Base-by-base conservation (phyloP, 495 filamentous ascomycete species). In the Hyaloscypha variabilis region DNA sequence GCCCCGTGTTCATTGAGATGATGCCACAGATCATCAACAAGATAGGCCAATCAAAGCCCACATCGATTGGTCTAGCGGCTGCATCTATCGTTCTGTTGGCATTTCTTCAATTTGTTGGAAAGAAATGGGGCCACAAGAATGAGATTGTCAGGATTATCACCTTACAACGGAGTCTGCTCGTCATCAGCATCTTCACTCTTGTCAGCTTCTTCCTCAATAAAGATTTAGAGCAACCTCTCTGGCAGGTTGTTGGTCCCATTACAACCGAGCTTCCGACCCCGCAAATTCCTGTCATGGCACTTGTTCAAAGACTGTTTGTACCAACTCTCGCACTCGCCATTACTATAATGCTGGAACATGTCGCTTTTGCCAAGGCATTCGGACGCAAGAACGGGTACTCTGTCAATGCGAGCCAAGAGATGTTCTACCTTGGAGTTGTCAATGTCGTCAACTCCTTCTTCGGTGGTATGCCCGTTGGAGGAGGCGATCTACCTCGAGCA, bases 281-380 rank as follows among this genome's bases (percentile, higher is more conserved):
- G 5, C 84, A 79, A n/a, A 89, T 88, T 17, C 92, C 93, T 0
- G 78, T 76, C 0, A 77, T 96, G 56, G 84, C 88, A 66, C 73
- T 79, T 31, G 72, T 80, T 3, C 78, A 77, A 0, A 72, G 77
- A 1, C 79, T 95, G 56, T 84, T 95, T 70, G 77, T 71, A 2
- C 70, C 83, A 4, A 77, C 94, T 0, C 91, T 92, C 0, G 88
- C 89, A 14, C 85, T 88, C 0, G 89, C 96, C 51, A 96, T 97
- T 65, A 93, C 97, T 11, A 80, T 97, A 49, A 79, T 97, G 42
- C 96, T 98, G 66, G 94, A 98, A 76, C 91, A 94, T 73, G 92
- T 93, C 66, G 89, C 95, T 23, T 97, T 97, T 65, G 91, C 93
- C 29, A 98, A 98, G 77, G 97, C 94, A 0, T 97, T 98, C 65